These are phyloP conservation scores for Juncus inflexus DNA, from an alignment of 176 grass and related monocot species.

Conservation along the genomic window DNA sequence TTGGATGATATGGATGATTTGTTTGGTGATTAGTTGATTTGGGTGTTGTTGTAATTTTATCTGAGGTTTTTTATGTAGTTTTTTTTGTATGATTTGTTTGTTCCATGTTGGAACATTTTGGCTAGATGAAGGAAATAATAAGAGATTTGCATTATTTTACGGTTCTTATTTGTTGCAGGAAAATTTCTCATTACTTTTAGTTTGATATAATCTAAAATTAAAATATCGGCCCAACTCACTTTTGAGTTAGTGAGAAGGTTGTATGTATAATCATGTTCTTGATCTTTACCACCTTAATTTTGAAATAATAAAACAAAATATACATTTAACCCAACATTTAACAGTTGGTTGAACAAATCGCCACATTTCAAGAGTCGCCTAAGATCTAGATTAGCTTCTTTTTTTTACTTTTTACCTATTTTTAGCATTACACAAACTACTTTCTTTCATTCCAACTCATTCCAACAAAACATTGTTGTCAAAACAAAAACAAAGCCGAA, in stretches of 20 bases:
- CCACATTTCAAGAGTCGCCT: neutral
- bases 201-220: too few relatives aligned
- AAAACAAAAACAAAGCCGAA: neutral
- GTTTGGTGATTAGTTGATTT: conserved; percentile 59
- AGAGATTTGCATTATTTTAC: too few relatives aligned
- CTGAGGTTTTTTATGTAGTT: conserved; percentile 17
- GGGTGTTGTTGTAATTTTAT: neutral
- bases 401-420: neutral
- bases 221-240: too few relatives aligned
- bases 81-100: neutral
- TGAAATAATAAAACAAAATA: too few relatives aligned
- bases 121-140: too few relatives aligned
- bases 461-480: conserved; percentile 9
- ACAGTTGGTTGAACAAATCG: neutral
- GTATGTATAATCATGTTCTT: too few relatives aligned
- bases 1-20: conserved; percentile 77
- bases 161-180: too few relatives aligned
- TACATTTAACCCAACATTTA: neutral
- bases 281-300: too few relatives aligned
- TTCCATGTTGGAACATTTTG: too few relatives aligned
- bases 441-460: conserved; percentile 15
- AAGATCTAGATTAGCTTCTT: neutral
- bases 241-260: too few relatives aligned
- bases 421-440: conserved; percentile 26
- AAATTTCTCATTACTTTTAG: too few relatives aligned